Base-by-base conservation (phyloP, 2,329 filamentous ascomycete species). In the Aspergillus caelatus region DNA sequence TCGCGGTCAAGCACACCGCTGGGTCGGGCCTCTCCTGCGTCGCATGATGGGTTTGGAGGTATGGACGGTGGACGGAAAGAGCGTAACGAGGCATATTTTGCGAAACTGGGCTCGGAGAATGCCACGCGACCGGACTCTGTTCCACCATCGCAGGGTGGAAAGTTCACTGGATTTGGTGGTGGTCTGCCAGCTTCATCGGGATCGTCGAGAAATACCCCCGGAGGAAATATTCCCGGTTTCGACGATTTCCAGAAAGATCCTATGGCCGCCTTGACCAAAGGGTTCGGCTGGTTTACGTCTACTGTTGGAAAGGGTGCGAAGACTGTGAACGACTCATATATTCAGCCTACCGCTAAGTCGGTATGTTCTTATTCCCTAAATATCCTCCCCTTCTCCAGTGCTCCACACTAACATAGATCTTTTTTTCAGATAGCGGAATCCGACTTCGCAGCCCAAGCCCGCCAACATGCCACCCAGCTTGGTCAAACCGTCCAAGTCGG, bases 211-310 rank as follows among this genome's bases (percentile, higher is more conserved):
- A 26, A 45, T 3, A 9, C 58, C n/a, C 5, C 58, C 7, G 56
- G 58, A 4, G 64, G 58, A 9, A 41, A 57, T 9, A 59, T 67
- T 1, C 91, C 91, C 0, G 88, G 88, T 14, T 81, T 95, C n/a
- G 90, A 95, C 60, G 94, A 98, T 60, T 87, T 98, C 74, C 93
- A 97, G 78, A 91, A 89, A 75, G 95, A 99, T 75, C 94, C 95
- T 0, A 84, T 98, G 66, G 94, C 88, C 1, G 93, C 94, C 19
- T 79, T 99, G 70, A 93, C 89, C 32, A 97, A 96, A 79, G 92
- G 94, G 0, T 96, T 98, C 72, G 94, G 94, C 10, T 98, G 95
- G 93, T 93, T 98, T 74, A 87, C 93, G 21, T 91, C 88, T 39
- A 93, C 92, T 14, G 93, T 98, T 48, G 89, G 89, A 30, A 97